Base-by-base conservation (phyloP, 2,329 filamentous ascomycete species). In the Zarea fungicola region DNA sequence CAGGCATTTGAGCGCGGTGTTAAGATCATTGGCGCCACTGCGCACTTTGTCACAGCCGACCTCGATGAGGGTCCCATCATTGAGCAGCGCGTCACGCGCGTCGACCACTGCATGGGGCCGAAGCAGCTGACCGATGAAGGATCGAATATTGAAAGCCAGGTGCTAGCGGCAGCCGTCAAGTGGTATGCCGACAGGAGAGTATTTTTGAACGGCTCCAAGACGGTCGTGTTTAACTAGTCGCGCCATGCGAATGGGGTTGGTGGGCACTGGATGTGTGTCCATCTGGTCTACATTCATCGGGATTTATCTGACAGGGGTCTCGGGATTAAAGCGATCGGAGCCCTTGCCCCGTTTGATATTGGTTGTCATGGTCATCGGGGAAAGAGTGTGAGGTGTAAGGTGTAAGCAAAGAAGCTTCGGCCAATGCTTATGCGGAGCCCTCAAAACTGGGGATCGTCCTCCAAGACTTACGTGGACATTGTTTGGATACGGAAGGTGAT, bases 21-120 rank as follows among this genome's bases (percentile, higher is more conserved):
- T 56, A 93, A 93, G 78, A 92, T 93, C 58, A 90, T 91, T 50
- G 88, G 88, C 51, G 88, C 88, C 21, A 90, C 87, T 2, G 88
- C 88, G 5, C 88, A 93, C 69, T 92, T 92, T 58, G 88, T 92
- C 56, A 93, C 88, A 2, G 86, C 85, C 23, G 87, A 92, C 66
- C 68, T 93, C 53, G 88, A 93, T 61, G 88, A 93, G 72, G 88
- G 88, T 2, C 88, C 88, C 10, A 93, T 93, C 58, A 93, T 93
- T 58, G 88, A 92, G 77, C 88, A 93, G 77, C 78, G 87, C 48
- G 83, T 92, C 47, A 78, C 83, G 6, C 73, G 87, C 14, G 87
- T 92, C 22, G 84, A 89, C 63, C 88, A 93, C 67, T 78, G 75
- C 56, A 80, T 90, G 80, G 84, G 78, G 58, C 77, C 88, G 16